Base-by-base conservation (phyloP, 1,139 yeast genomes). In the Debaryomyces nepalensis region DNA sequence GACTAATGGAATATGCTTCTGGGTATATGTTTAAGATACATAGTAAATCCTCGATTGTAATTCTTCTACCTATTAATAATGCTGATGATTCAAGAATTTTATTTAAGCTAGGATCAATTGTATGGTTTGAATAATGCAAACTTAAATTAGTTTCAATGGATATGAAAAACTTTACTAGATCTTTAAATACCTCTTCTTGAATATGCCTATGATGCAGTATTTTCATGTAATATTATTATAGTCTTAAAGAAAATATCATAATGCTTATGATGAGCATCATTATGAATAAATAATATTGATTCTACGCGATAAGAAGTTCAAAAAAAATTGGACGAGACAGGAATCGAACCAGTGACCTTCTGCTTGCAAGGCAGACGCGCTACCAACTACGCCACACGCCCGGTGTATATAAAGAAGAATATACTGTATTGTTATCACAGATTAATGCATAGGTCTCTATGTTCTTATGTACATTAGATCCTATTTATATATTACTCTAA, bases 371-470 rank as follows among this genome's bases (percentile, higher is more conserved):
- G 82, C 80, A 69, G 67, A 72, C 82, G 82, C 82, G 82, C 82
- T 78, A 78, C 83, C 83, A 77, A 77, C 83, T 78, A 73, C 82
- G 82, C 83, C 81, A 78, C 81, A 75, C 81, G 81, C 82, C 82
- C 81, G 26, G 9, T 20, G 8, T 12, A 19, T 32, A 21, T 27
- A 27, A n/a, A n/a, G n/a, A n/a, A n/a, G n/a, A n/a, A n/a, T n/a
- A n/a, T n/a, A n/a, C n/a, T n/a, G n/a, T n/a, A n/a, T n/a, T n/a
- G n/a, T n/a, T n/a, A n/a, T n/a, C n/a, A n/a, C n/a, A n/a, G n/a
- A n/a, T n/a, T n/a, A n/a, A n/a, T n/a, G n/a, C n/a, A n/a, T n/a
- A n/a, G n/a, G n/a, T n/a, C n/a, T n/a, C n/a, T n/a, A n/a, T n/a
- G n/a, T n/a, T n/a, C n/a, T n/a, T n/a, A 33, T 33, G 8, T 32